Base-by-base conservation (phyloP, 169 alveolate genomes). In the Cryptosporidium viatorum region DNA sequence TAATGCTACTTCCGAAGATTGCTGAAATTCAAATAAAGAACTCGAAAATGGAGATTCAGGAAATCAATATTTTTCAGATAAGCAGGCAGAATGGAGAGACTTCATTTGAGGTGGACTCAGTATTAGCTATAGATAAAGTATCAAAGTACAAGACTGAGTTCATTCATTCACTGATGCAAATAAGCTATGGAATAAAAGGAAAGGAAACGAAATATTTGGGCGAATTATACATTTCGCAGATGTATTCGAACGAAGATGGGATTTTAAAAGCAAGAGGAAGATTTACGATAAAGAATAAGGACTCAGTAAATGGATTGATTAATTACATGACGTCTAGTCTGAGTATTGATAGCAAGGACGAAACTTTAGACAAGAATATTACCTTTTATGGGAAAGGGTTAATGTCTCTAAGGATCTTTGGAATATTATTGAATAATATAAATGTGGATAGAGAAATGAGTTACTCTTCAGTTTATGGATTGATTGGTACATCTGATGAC, bases 71-170 rank as follows among this genome's bases (percentile, higher is more conserved):
- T 58, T 62, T 62, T 6, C 71, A 80, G 65, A 35, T 80, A 23
- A 60, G 87, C 33, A 80, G 62, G 31, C 69, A 62, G 0, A 80
- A 65, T 48, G 68, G 43, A 26, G 68, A 80, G 12, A 41, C 87
- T 80, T 80, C 75, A n/a, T 80, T 80, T 45, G 87, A 80, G n/a
- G 48, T 80, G 31, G 58, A 65, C 21, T 37, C 89, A 41, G 29
- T 80, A 16, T 26, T 80, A 23, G 41, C 37, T 16, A 4, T 43
- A 29, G 67, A 80, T 16, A 26, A 60, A 3, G 33, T 33, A 14
- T 62, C 75, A 18, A 80, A 41, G n/a, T 31, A 41, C 37, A 33
- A 23, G 37, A 37, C 48, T 5, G 31, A 80, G 70, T 80, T 80
- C 21, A 45, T 62, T 9, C 89, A 80, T 29, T 80, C 89, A 10